Conservation (phyloP, 441 rosid genomes). For the Gossypium schwendimanii region DNA sequence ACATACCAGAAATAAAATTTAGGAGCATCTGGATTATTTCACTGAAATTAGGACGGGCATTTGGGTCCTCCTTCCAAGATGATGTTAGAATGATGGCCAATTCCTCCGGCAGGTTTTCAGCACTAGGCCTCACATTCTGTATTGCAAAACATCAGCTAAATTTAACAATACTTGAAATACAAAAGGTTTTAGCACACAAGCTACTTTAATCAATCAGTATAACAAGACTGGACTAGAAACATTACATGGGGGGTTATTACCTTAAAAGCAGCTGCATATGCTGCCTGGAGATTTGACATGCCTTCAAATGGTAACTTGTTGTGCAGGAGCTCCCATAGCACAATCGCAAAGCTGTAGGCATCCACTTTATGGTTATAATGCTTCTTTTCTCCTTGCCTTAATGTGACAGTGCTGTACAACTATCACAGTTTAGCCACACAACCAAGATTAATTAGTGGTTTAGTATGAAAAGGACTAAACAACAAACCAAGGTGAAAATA, state of each 20-base stretch:
- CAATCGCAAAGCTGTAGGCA: conserved; percentile 86
- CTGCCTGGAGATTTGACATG: conserved; percentile 95
- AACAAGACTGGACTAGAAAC: neutral
- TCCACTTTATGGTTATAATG: conserved; percentile 27
- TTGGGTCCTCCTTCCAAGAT: conserved; percentile 68
- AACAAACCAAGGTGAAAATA: neutral
- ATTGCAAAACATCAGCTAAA: neutral
- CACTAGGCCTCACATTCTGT: conserved; percentile 63
- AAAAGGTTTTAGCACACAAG: neutral
- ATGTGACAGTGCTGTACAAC: conserved; percentile 89
- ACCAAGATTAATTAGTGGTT: neutral
- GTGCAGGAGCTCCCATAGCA: conserved; percentile 87
- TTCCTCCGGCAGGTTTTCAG: conserved; percentile 53
- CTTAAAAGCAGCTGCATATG: conserved; percentile 94
- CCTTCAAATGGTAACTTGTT: conserved; percentile 94
- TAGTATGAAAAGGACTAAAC: neutral
- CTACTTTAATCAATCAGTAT: neutral
- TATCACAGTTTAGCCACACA: conserved; percentile 18
- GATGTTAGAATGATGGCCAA: conserved; percentile 48
- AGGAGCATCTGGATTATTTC: conserved; percentile 56
- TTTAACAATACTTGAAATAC: neutral
- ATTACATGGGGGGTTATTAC: conserved; percentile 21
- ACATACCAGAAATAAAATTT: conserved; percentile 40
- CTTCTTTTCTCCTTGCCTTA: conserved; percentile 89
- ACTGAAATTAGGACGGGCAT: conserved; percentile 53